phyloP scores from a whole-genome alignment of 148 eudicot species.

The Rheum nobile region DNA sequence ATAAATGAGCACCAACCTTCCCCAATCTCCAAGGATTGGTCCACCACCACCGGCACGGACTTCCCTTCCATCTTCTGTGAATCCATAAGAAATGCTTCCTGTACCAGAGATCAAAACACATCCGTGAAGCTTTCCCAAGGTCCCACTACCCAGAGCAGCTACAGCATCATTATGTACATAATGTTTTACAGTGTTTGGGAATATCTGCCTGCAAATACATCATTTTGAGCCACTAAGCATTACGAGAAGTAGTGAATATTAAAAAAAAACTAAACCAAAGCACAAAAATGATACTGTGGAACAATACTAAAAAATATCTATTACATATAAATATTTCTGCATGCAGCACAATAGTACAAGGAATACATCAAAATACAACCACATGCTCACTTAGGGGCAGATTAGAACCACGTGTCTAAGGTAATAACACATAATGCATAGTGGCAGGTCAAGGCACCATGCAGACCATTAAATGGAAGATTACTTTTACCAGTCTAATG shows the following conservation, averaged over 20 bases:
- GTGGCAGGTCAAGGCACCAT: background rate
- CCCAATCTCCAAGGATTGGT: slow-evolving; percentile 84
- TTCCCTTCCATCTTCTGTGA: slow-evolving; percentile 59
- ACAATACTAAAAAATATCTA: background rate
- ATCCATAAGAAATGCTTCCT: slow-evolving; percentile 77
- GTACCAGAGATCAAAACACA: slow-evolving; percentile 81
- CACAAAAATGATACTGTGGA: background rate
- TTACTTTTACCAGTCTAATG: background rate
- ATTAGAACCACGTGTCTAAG: background rate
- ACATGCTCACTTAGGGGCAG: background rate
- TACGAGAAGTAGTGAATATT: slow-evolving; percentile 8
- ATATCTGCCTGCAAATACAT: slow-evolving; percentile 34
- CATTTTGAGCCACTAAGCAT: slow-evolving; percentile 2
- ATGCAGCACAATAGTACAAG: background rate
- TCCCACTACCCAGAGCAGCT: slow-evolving; percentile 86
- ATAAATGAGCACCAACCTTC: slow-evolving; percentile 37
- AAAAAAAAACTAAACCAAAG: background rate
- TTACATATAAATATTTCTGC: background rate
- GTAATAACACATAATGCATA: background rate
- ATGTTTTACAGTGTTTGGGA: slow-evolving; percentile 41
- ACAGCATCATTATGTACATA: slow-evolving; percentile 76
- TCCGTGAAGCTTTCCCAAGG: slow-evolving; percentile 82
- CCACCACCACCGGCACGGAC: slow-evolving; percentile 90
- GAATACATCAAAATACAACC: background rate
- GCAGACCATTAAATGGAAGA: background rate